These are phyloP conservation scores for Diaporthe batatas DNA, from an alignment of 2,329 filamentous ascomycete species.

Conservation along the genomic window DNA sequence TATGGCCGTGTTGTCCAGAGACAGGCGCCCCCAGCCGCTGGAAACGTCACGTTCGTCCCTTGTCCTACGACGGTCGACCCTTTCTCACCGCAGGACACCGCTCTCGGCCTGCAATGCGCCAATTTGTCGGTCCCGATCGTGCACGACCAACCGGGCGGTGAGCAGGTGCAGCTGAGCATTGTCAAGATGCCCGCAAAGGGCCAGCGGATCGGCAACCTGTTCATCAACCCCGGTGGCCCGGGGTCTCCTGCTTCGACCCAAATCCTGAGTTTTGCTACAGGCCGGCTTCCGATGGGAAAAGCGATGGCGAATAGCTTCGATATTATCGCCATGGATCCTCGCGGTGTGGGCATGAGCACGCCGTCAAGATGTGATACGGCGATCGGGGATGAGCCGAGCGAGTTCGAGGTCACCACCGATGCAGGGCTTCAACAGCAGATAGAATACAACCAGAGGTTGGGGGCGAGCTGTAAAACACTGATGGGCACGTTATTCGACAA, in stretches of 20 bases:
- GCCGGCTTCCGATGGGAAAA: not conserved
- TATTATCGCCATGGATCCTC: slow-evolving; percentile 58
- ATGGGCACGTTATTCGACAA: slow-evolving; percentile 57
- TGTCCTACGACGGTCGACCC: slow-evolving; percentile 26
- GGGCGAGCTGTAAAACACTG: slow-evolving; percentile 54
- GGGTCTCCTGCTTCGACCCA: slow-evolving; percentile 50
- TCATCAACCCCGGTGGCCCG: slow-evolving; percentile 59
- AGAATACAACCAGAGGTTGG: slow-evolving; percentile 55
- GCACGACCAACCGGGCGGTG: slow-evolving; percentile 28
- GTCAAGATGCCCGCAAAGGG: slow-evolving; percentile 33
- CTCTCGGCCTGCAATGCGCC: slow-evolving; percentile 22
- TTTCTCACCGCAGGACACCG: slow-evolving; percentile 8
- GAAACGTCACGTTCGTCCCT: slow-evolving; percentile 8
- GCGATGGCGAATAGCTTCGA: slow-evolving; percentile 52
- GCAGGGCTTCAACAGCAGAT: slow-evolving; percentile 54
- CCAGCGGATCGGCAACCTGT: slow-evolving; percentile 51
- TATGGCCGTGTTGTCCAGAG: not conserved
- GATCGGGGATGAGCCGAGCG: slow-evolving; percentile 53
- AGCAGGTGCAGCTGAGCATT: slow-evolving; percentile 27
- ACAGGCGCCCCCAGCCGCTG: slow-evolving; percentile 12
- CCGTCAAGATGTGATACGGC: slow-evolving; percentile 54
- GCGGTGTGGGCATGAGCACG: slow-evolving; percentile 57
- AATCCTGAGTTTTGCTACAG: slow-evolving; percentile 43
- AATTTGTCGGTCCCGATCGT: slow-evolving; percentile 15
- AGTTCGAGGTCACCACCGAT: slow-evolving; percentile 54